These are phyloP conservation scores for Xylaria sp. DNA, from an alignment of 2,329 filamentous ascomycete species.

Conservation along the genomic window DNA sequence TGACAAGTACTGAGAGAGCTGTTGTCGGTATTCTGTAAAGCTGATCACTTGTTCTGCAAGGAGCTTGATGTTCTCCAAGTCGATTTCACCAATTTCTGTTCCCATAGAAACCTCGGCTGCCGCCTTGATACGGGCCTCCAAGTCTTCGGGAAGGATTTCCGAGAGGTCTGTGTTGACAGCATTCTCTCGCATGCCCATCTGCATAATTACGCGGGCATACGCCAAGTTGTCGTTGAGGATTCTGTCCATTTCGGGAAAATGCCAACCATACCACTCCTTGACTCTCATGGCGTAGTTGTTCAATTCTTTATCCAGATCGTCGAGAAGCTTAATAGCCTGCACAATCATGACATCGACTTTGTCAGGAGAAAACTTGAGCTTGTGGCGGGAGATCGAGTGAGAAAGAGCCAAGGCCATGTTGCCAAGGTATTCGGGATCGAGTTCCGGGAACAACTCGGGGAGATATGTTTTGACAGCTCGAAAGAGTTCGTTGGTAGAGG, in stretches of 20 bases:
- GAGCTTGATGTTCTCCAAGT: constrained; percentile 89
- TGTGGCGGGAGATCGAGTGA: constrained; percentile 95
- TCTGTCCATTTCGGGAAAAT: constrained; percentile 97
- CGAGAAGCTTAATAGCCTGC: constrained; percentile 90
- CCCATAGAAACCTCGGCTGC: constrained; percentile 98
- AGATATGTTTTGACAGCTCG: constrained; percentile 92
- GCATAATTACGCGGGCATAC: constrained; percentile 85
- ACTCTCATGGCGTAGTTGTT: constrained; percentile 99
- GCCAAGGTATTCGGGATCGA: constrained; percentile 83
- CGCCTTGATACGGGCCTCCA: constrained; percentile 88
- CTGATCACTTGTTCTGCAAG: constrained; percentile 92
- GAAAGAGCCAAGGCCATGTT: constrained; percentile 96
- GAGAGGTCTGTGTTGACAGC: constrained; percentile 78
- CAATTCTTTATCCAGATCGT: constrained; percentile 97
- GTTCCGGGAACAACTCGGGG: constrained; percentile 85
- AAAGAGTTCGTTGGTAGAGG: constrained; percentile 84
- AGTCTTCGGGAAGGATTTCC: constrained; percentile 92
- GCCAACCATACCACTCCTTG: constrained; percentile 99
- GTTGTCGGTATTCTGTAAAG: constrained; percentile 87
- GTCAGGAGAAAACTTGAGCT: constrained; percentile 97
- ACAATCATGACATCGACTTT: constrained; percentile 99
- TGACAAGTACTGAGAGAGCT: constrained; percentile 87
- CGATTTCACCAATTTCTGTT: constrained; percentile 91
- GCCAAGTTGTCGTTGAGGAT: constrained; percentile 97
- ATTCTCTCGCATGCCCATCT: constrained; percentile 87